Conservation (phyloP, 1,284 basidiomycete species). For the Sphaerobolus stellatus region DNA sequence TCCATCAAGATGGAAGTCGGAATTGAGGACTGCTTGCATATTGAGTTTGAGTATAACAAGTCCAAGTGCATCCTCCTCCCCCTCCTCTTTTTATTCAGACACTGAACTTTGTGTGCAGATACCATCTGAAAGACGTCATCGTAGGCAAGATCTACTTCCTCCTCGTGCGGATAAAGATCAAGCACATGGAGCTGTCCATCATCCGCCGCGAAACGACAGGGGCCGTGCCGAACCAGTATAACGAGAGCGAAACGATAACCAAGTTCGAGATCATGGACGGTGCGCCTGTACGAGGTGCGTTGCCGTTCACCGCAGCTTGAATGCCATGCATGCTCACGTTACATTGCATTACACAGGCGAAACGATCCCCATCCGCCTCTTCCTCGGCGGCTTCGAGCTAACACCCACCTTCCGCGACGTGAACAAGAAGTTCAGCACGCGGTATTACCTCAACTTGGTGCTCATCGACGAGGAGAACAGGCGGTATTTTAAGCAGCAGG, state of each 20-base stretch:
- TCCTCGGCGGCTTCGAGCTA: slow-evolving; percentile 96
- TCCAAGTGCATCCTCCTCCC: slow-evolving; percentile 70
- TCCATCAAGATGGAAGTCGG: slow-evolving; percentile 99
- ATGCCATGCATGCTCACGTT: slow-evolving; percentile 2
- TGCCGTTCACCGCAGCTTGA: neutral
- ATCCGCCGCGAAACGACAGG: slow-evolving; percentile 97
- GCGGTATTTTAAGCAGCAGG: slow-evolving; percentile 92
- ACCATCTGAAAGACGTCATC: slow-evolving; percentile 98
- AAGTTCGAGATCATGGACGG: slow-evolving; percentile 99
- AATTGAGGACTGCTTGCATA: slow-evolving; percentile 97
- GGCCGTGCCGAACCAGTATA: slow-evolving; percentile 95
- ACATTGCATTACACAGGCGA: slow-evolving; percentile 59
- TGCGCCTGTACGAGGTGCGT: slow-evolving; percentile 83
- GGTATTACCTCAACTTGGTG: slow-evolving; percentile 96
- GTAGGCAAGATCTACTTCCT: slow-evolving; percentile 99
- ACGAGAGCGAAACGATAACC: slow-evolving; percentile 98
- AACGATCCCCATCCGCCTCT: slow-evolving; percentile 96
- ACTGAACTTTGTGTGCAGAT: slow-evolving; percentile 50
- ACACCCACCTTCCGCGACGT: slow-evolving; percentile 99
- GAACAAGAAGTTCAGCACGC: slow-evolving; percentile 97
- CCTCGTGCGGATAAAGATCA: slow-evolving; percentile 98
- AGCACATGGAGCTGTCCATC: slow-evolving; percentile 99
- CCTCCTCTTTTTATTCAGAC: slow-evolving; percentile 3
- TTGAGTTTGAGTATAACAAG: slow-evolving; percentile 99
- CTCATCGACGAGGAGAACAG: slow-evolving; percentile 98